These are phyloP conservation scores for Hypomontagnella submonticulosa DNA, from an alignment of 495 filamentous ascomycete genomes.

Conservation along the genomic window DNA sequence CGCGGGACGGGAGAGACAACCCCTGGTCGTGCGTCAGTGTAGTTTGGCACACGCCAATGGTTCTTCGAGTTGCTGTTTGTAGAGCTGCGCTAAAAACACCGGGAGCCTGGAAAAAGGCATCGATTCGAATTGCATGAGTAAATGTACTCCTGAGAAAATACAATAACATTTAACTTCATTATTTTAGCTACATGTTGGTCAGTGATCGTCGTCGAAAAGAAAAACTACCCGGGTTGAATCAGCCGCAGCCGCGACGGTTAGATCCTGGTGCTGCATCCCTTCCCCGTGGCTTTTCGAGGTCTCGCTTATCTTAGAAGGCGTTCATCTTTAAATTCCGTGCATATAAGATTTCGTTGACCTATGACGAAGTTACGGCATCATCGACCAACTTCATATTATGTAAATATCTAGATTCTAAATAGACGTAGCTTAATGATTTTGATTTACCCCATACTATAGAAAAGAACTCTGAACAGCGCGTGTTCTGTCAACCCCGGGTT, in stretches of 20 bases:
- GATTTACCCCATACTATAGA: too few relatives aligned
- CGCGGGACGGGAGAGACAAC: constrained; percentile 26
- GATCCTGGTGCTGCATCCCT: constrained; percentile 5
- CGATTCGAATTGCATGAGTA: too few relatives aligned
- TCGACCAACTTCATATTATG: constrained; percentile 5
- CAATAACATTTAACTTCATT: neutral
- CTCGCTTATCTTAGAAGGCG: constrained; percentile 42
- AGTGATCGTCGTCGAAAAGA: constrained; percentile 2
- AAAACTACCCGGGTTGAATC: constrained; percentile 15
- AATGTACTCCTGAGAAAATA: too few relatives aligned
- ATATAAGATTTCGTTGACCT: constrained; percentile 6
- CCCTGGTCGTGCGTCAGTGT: constrained; percentile 32
- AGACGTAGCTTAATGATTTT: neutral
- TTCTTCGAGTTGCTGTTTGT: neutral
- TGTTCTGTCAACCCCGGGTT: neutral
- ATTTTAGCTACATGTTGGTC: neutral
- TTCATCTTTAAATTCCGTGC: constrained; percentile 24
- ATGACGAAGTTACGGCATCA: neutral
- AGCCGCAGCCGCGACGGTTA: constrained; percentile 19
- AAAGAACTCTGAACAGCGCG: neutral
- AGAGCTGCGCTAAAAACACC: constrained; percentile 23
- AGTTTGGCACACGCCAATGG: constrained; percentile 40
- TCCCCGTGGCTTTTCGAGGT: constrained; percentile 1
- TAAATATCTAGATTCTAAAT: constrained; percentile 1
- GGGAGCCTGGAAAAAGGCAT: constrained; percentile 7